A percentile compares a stretch with the other conserved stretches of the same genome.
phyloP scores from a whole-genome alignment of 345 rosid species.

The Brassica juncea region DNA sequence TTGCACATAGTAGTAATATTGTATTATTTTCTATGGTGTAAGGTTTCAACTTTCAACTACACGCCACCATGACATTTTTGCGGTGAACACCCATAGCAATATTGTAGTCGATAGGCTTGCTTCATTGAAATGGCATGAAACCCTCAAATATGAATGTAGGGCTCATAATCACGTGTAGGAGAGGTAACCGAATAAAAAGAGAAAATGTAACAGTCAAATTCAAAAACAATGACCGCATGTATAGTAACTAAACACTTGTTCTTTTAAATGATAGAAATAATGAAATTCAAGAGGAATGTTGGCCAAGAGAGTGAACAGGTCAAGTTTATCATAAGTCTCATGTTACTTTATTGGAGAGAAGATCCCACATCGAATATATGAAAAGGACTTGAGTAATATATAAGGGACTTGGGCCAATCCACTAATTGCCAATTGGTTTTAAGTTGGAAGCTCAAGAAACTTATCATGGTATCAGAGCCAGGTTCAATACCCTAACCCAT shows the following conservation, averaged over 20 bases:
- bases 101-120: background rate
- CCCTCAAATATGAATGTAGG: background rate
- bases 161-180: background rate
- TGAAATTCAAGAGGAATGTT: background rate
- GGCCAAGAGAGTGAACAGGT: conserved; percentile 3
- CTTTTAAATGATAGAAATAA: background rate
- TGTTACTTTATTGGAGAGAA: background rate
- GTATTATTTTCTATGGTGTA: too few species aligned
- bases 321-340: conserved; percentile 20
- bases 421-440: too few species aligned
- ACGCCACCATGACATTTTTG: background rate
- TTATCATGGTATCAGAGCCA: too few species aligned
- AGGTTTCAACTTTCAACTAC: background rate
- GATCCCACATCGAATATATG: too few species aligned
- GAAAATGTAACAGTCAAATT: background rate
- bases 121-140: conserved; percentile 1
- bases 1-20: too few species aligned
- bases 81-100: background rate
- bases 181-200: background rate
- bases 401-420: too few species aligned
- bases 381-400: too few species aligned
- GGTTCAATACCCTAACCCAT: too few species aligned
- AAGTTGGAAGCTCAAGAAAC: too few species aligned
- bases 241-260: background rate
- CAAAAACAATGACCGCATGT: background rate